These are phyloP conservation scores for Cryptococcus sp. DNA, from an alignment of 1,284 basidiomycete species.

Conservation along the genomic window DNA sequence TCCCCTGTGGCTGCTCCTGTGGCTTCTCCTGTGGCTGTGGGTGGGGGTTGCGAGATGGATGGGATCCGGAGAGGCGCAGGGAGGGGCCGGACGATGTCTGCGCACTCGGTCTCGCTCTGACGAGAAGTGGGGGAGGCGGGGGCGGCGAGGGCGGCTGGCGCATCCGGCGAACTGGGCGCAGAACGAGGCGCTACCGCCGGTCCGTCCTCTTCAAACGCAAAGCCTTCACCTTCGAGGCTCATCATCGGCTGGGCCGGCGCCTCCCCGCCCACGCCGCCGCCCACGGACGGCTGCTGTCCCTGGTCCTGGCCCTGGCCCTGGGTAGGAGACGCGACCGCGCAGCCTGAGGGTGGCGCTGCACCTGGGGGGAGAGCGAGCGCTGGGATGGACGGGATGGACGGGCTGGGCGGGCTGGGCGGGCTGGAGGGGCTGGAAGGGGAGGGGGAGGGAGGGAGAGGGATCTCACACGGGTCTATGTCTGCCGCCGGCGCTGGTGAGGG, in stretches of 20 bases:
- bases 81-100: slow-evolving; percentile 14
- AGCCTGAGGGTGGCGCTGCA: not conserved
- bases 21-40: too few relatives aligned
- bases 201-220: slow-evolving; percentile 21
- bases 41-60: slow-evolving; percentile 1
- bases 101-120: slow-evolving; percentile 13
- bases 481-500: too few relatives aligned
- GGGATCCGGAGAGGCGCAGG: slow-evolving; percentile 19
- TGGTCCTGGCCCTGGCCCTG: too few relatives aligned
- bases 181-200: too few relatives aligned
- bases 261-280: too few relatives aligned
- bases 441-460: slow-evolving; percentile 34
- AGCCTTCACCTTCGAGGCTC: slow-evolving; percentile 23
- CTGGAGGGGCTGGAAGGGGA: not conserved
- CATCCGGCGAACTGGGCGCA: not conserved
- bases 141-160: not conserved
- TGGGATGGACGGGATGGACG: not conserved
- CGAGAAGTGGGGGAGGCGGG: not conserved
- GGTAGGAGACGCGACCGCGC: not conserved
- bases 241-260: slow-evolving; percentile 22
- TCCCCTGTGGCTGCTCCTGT: too few relatives aligned
- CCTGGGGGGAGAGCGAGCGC: not conserved
- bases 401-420: not conserved
- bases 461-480: slow-evolving; percentile 17
- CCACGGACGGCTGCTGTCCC: too few relatives aligned